Conservation (phyloP, 2,329 filamentous ascomycete species). For the Scedosporium minutisporum region DNA sequence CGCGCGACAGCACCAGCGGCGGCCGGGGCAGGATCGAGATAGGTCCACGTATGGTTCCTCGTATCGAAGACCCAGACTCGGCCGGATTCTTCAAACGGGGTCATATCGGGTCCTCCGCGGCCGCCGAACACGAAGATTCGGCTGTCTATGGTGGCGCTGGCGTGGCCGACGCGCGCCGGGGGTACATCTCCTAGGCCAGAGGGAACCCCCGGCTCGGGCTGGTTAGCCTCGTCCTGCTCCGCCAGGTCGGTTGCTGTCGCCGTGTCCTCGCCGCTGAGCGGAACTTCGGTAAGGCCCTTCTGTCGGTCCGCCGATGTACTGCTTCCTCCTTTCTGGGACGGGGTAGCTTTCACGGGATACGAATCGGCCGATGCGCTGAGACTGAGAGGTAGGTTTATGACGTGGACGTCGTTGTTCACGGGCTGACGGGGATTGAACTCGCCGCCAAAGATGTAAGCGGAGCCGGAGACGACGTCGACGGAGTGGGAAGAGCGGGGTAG, state of each 20-base stretch:
- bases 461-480: slow-evolving; percentile 47
- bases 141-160: slow-evolving; percentile 56
- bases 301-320: slow-evolving; percentile 15
- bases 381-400: slow-evolving; percentile 50
- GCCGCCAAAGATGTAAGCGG: slow-evolving; percentile 66
- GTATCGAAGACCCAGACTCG: slow-evolving; percentile 70
- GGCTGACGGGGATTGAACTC: slow-evolving; percentile 58
- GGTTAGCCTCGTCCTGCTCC: slow-evolving; percentile 1
- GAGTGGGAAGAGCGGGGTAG: slow-evolving; percentile 68
- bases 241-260: slow-evolving; percentile 12
- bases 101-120: slow-evolving; percentile 58
- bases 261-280: slow-evolving; percentile 20
- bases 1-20: slow-evolving; percentile 30
- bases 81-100: slow-evolving; percentile 64
- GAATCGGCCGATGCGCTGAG: slow-evolving; percentile 47
- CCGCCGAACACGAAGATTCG: slow-evolving; percentile 78
- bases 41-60: slow-evolving; percentile 51
- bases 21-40: slow-evolving; percentile 45
- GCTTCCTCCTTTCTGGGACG: slow-evolving; percentile 21
- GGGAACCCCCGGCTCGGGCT: slow-evolving; percentile 13
- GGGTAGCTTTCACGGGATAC: slow-evolving; percentile 41
- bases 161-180: slow-evolving; percentile 61
- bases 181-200: slow-evolving; percentile 40
- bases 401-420: slow-evolving; percentile 63
- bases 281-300: slow-evolving; percentile 31